A percentile compares a stretch with the other conserved stretches of the same genome.
Conservation (phyloP, 2,329 filamentous ascomycete species). For the Colletotrichum plurivorum region DNA sequence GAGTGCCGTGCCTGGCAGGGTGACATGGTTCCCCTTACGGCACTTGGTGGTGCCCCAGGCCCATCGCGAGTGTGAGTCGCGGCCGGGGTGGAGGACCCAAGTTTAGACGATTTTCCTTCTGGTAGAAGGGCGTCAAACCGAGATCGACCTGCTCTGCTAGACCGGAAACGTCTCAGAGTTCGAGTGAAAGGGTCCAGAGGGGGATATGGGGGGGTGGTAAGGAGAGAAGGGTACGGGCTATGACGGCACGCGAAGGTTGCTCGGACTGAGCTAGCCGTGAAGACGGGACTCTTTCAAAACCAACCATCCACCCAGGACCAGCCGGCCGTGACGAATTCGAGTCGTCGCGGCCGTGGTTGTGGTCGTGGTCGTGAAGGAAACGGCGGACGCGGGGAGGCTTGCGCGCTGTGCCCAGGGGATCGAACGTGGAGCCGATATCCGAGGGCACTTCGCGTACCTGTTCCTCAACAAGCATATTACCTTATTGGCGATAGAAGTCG, state of each 20-base stretch:
- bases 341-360: neutral
- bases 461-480: constrained; percentile 29
- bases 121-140: constrained; percentile 21
- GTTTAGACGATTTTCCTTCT: constrained; percentile 33
- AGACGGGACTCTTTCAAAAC: constrained; percentile 28
- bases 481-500: constrained; percentile 19
- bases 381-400: constrained; percentile 21
- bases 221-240: constrained; percentile 25
- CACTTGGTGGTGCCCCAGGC: constrained; percentile 5
- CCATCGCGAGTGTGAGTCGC: neutral
- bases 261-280: constrained; percentile 27
- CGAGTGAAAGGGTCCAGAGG: constrained; percentile 28
- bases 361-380: neutral
- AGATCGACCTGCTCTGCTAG: constrained; percentile 29
- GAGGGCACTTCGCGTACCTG: neutral
- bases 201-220: constrained; percentile 1
- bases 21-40: constrained; percentile 19
- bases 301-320: constrained; percentile 5
- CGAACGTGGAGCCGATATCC: constrained; percentile 18
- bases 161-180: constrained; percentile 37
- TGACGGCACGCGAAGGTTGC: constrained; percentile 30
- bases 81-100: constrained; percentile 18
- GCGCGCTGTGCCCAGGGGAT: neutral
- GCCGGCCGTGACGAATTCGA: constrained; percentile 9
- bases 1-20: constrained; percentile 17